phyloP scores from a whole-genome alignment of 2,329 filamentous ascomycete species.

The Tricladium varicosporioides region DNA sequence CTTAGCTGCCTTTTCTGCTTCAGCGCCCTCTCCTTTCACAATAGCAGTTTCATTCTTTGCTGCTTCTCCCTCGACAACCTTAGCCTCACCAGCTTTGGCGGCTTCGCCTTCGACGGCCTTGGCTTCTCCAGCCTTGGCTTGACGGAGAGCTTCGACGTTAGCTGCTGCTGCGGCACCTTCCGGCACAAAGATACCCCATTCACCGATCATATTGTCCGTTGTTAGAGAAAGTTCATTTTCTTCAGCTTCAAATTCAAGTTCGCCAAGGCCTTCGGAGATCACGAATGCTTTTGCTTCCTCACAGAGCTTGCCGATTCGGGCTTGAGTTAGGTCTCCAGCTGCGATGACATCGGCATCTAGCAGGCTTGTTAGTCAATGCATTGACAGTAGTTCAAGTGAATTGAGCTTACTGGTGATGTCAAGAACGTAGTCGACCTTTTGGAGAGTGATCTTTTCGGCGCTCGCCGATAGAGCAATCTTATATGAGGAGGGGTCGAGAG shows the following conservation, averaged over 20 bases:
- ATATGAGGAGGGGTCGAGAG: slow-evolving; percentile 39
- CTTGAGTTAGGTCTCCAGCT: slow-evolving; percentile 36
- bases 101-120: no score
- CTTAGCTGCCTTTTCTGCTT: neutral
- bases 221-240: slow-evolving; percentile 37
- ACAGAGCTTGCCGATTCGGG: slow-evolving; percentile 38
- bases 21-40: neutral
- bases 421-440: slow-evolving; percentile 42
- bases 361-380: neutral
- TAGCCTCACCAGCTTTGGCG: neutral
- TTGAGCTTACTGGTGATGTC: slow-evolving; percentile 35
- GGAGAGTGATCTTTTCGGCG: slow-evolving; percentile 33
- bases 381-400: neutral
- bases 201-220: slow-evolving; percentile 22
- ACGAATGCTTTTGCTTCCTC: slow-evolving; percentile 37
- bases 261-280: slow-evolving; percentile 36
- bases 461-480: slow-evolving; percentile 36
- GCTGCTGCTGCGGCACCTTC: neutral
- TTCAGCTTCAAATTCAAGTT: slow-evolving; percentile 42
- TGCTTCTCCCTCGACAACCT: neutral
- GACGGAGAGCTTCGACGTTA: neutral
- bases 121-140: neutral
- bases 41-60: neutral
- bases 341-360: slow-evolving; percentile 26
- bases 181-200: slow-evolving; percentile 20